Percentiles rank a stretch among this genome's conserved stretches.
phyloP scores from a whole-genome alignment of 257 asterid species.

The Nicotiana attenuata region DNA sequence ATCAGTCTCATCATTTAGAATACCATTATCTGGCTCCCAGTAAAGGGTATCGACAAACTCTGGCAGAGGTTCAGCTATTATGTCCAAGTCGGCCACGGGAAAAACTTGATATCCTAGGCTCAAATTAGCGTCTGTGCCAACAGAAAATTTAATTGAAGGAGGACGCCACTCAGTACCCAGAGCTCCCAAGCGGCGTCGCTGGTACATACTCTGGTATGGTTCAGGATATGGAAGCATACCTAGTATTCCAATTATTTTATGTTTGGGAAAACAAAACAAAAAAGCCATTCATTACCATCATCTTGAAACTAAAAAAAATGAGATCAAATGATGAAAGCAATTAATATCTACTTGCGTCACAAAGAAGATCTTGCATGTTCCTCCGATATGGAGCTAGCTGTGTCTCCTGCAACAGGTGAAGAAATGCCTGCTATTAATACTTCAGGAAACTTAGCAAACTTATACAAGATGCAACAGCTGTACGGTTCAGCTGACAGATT shows the following conservation, averaged over 20 bases:
- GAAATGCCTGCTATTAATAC: slow-evolving; percentile 13
- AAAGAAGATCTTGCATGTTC: slow-evolving; percentile 79
- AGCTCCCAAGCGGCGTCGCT: slow-evolving; percentile 79
- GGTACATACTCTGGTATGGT: slow-evolving; percentile 92
- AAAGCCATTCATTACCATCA: slow-evolving; percentile 9
- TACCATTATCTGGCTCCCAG: slow-evolving; percentile 96
- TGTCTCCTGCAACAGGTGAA: slow-evolving; percentile 73
- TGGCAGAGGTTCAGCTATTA: slow-evolving; percentile 71
- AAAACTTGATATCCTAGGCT: slow-evolving; percentile 72
- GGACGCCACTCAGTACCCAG: slow-evolving; percentile 95
- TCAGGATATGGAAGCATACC: slow-evolving; percentile 98
- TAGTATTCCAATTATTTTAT: slow-evolving; percentile 30
- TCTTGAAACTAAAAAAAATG: not conserved
- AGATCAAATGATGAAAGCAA: slow-evolving; percentile 17
- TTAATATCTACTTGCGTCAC: slow-evolving; percentile 79
- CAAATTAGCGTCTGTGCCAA: slow-evolving; percentile 77
- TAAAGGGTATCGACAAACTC: slow-evolving; percentile 73
- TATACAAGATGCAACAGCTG: slow-evolving; percentile 6
- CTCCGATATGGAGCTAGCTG: slow-evolving; percentile 74
- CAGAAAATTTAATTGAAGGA: slow-evolving; percentile 69
- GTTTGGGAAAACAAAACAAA: not conserved
- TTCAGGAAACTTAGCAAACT: slow-evolving; percentile 15
- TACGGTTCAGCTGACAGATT: not conserved
- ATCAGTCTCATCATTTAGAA: slow-evolving; percentile 78
- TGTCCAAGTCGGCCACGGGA: slow-evolving; percentile 82